Conservation (phyloP, 1,284 basidiomycete genomes). For the Phenoliferia sp. region DNA sequence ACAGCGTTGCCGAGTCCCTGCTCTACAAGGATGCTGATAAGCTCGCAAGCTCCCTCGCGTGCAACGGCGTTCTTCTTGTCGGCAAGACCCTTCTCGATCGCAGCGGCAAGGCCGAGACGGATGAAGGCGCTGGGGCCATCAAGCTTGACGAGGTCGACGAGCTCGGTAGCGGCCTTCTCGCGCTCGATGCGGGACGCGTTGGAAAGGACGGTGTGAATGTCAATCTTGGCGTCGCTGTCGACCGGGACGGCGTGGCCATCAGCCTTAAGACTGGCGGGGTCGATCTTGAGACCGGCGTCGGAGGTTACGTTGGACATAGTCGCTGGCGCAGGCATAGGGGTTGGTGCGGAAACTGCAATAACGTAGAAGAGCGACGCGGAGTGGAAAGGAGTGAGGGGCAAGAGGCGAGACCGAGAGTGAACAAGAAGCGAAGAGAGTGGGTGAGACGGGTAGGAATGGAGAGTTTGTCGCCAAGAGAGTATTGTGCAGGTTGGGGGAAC, state of each 20-base stretch:
- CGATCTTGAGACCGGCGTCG: slow-evolving; percentile 20
- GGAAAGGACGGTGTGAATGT: slow-evolving; percentile 43
- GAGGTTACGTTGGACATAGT: slow-evolving; percentile 22
- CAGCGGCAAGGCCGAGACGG: slow-evolving; percentile 70
- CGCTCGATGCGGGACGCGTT: slow-evolving; percentile 34
- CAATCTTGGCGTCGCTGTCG: slow-evolving; percentile 43
- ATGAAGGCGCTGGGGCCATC: slow-evolving; percentile 78
- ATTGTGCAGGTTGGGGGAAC: not conserved
- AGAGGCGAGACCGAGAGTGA: not conserved
- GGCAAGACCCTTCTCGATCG: slow-evolving; percentile 51
- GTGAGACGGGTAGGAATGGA: not conserved
- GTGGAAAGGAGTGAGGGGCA: not conserved
- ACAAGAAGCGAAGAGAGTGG: not conserved
- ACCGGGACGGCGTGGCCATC: slow-evolving; percentile 19
- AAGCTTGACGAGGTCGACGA: slow-evolving; percentile 48
- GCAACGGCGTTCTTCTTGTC: slow-evolving; percentile 61
- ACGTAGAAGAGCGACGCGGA: not conserved
- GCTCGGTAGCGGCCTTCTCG: slow-evolving; percentile 44
- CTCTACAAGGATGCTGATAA: slow-evolving; percentile 63
- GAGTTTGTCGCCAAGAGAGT: not conserved
- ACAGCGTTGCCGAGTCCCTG: slow-evolving; percentile 76
- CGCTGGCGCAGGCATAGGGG: slow-evolving; percentile 15
- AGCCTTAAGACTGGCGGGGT: slow-evolving; percentile 25
- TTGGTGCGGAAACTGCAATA: not conserved
- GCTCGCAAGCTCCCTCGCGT: slow-evolving; percentile 75